These are phyloP conservation scores for Pseudohalonectria lignicola DNA, from an alignment of 2,329 filamentous ascomycete genomes.

Conservation along the genomic window DNA sequence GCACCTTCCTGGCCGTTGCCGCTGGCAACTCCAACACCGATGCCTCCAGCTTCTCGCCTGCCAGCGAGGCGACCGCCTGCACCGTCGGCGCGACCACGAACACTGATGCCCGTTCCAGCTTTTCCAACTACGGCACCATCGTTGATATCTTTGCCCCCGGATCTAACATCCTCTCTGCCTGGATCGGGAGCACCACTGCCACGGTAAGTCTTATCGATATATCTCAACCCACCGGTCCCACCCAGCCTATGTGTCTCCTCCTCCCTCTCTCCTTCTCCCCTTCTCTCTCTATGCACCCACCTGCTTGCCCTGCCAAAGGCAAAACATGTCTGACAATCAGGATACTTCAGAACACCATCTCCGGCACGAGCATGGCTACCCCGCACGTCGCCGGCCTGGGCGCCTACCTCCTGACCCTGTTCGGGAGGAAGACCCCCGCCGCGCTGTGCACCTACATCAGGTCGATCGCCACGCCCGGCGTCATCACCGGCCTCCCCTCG, in stretches of 20 bases:
- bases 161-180: slow-evolving; percentile 32
- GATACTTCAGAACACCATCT: slow-evolving; percentile 23
- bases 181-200: slow-evolving; percentile 27
- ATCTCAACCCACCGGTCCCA: too few species aligned
- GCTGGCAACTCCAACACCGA: slow-evolving; percentile 39
- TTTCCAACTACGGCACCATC: slow-evolving; percentile 39
- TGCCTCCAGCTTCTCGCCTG: slow-evolving; percentile 32
- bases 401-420: slow-evolving; percentile 31
- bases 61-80: slow-evolving; percentile 34
- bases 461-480: slow-evolving; percentile 26
- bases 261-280: too few species aligned
- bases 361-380: slow-evolving; percentile 31
- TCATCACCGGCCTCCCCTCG: slow-evolving; percentile 26
- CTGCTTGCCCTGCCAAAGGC: too few species aligned
- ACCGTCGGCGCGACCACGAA: slow-evolving; percentile 39
- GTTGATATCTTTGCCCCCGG: slow-evolving; percentile 44
- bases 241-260: too few species aligned
- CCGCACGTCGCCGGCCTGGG: slow-evolving; percentile 22
- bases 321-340: background rate
- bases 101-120: slow-evolving; percentile 28
- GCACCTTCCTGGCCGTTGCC: slow-evolving; percentile 43
- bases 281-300: background rate
- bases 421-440: slow-evolving; percentile 26
- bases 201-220: slow-evolving; percentile 13
- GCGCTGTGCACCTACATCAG: slow-evolving; percentile 36